Conservation (phyloP, 768 basidiomycete genomes). For the Coprinopsis marcescibilis region DNA sequence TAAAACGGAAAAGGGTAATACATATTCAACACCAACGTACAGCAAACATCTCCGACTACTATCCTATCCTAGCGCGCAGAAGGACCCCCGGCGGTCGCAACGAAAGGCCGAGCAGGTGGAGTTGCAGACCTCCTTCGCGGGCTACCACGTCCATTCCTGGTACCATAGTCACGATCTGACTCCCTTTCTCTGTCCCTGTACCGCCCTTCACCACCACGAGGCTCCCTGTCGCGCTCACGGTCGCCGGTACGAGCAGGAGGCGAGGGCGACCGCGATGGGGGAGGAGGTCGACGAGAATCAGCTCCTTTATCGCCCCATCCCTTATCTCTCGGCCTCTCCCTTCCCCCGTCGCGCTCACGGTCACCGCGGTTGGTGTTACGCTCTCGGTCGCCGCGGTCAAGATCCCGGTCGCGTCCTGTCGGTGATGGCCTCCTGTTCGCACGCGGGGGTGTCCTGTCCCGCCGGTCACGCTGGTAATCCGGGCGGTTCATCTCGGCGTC, state of each 20-base stretch:
- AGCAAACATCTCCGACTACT: too few species aligned
- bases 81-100: too few species aligned
- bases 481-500: slow-evolving; percentile 2
- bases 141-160: too few species aligned
- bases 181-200: too few species aligned
- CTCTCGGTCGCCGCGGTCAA: neutral
- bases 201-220: slow-evolving; percentile 17
- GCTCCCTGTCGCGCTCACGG: slow-evolving; percentile 9
- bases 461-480: slow-evolving; percentile 1
- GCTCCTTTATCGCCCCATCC: slow-evolving; percentile 15
- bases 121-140: too few species aligned
- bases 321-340: slow-evolving; percentile 12
- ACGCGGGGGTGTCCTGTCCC: neutral
- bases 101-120: too few species aligned
- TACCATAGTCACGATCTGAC: too few species aligned
- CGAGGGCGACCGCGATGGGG: slow-evolving; percentile 17
- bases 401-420: neutral
- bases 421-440: neutral
- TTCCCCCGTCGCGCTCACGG: slow-evolving; percentile 4
- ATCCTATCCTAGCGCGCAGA: too few species aligned
- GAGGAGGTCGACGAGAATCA: slow-evolving; percentile 8
- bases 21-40: too few species aligned
- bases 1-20: too few species aligned
- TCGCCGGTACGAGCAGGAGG: too few species aligned
- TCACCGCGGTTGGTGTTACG: neutral